Base-by-base conservation (phyloP, 768 basidiomycete genomes). In the Suillus sp. region DNA sequence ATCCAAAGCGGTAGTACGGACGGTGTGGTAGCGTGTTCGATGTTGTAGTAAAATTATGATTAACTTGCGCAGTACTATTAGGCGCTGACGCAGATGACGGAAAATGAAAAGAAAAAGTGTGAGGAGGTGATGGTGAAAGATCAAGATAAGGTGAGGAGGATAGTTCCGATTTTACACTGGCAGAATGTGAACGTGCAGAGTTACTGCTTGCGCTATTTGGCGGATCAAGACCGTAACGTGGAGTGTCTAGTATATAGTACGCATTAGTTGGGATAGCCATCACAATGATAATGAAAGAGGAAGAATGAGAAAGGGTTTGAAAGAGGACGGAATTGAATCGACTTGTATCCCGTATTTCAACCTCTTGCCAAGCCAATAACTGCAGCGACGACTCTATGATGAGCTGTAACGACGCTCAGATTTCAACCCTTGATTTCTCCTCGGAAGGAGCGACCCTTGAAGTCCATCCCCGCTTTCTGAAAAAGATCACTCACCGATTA, bases 111-210 rank as follows among this genome's bases (percentile, higher is more conserved):
- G 74, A 47, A 14, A 77, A 74, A 0, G 65, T 0, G 27, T 63
- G 66, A 7, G 61, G 64, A 14, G 73, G 65, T 0, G 75, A 62
- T 4, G 69, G 69, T 0, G 70, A 69, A n/a, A 65, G 63, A 60
- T 71, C 68, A 38, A 62, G 65, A 53, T 67, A 66, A 1, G 70
- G 67, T 0, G 73, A 64, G 3, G 72, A 67, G 35, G 71, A 69
- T 1, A 66, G 62, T 61, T 75, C 74, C 9, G 75, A 75, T 64
- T 75, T 75, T 22, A 75, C 69, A 32, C 27, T 51, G 50, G 50
- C 27, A 18, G 74, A 71, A 20, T 58, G 58, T 16, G 59, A 64
- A 27, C 65, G 51, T 20, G 58, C 53, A 30, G 65, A 64, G n/a
- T 64, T 47, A 5, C 5, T 40, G 18, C 56, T 20, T 53, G 57